Evolutionary conservation across 495 filamentous ascomycete genomes (phyloP).

Genomic region (Bathelium albidoporum): DNA sequence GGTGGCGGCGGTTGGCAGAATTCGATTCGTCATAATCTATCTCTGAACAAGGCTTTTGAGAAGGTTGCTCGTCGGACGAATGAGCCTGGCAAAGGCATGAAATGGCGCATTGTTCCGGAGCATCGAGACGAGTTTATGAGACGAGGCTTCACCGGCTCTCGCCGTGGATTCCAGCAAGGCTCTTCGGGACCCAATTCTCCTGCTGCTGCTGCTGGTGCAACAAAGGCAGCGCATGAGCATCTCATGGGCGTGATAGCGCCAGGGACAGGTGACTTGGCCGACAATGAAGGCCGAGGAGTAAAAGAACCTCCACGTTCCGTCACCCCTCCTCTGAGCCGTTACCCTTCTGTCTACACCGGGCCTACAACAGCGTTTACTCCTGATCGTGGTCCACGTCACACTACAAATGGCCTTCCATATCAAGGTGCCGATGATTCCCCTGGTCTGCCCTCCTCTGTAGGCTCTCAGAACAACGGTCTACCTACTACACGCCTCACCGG

Average conservation of each 20-base stretch:
- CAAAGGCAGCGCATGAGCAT: conserved; percentile 12
- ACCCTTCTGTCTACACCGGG: conserved; percentile 28
- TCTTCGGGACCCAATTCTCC: conserved; percentile 6
- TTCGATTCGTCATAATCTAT: conserved; percentile 92
- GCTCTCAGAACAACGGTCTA: conserved; percentile 3
- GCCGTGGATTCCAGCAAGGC: conserved; percentile 9
- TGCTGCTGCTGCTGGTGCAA: background rate
- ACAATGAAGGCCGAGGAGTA: conserved; percentile 17
- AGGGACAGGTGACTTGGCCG: conserved; percentile 1
- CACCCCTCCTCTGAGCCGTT: conserved; percentile 40
- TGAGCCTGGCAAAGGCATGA: conserved; percentile 97
- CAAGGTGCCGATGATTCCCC: conserved; percentile 15
- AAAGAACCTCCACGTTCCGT: conserved; percentile 33
- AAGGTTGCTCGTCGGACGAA: conserved; percentile 86
- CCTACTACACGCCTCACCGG: background rate
- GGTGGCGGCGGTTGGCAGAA: conserved; percentile 91
- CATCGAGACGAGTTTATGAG: conserved; percentile 66
- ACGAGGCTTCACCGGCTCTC: conserved; percentile 34
- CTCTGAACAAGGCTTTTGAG: conserved; percentile 81
- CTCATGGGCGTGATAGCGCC: conserved; percentile 16
- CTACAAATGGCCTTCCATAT: conserved; percentile 38
- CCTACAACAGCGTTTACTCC: conserved; percentile 46
- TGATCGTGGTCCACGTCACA: conserved; percentile 41
- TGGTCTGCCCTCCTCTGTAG: background rate
- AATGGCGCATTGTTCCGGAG: conserved; percentile 82